Base-by-base conservation (phyloP, 257 asterid genomes). In the Ocimum tenuiflorum region DNA sequence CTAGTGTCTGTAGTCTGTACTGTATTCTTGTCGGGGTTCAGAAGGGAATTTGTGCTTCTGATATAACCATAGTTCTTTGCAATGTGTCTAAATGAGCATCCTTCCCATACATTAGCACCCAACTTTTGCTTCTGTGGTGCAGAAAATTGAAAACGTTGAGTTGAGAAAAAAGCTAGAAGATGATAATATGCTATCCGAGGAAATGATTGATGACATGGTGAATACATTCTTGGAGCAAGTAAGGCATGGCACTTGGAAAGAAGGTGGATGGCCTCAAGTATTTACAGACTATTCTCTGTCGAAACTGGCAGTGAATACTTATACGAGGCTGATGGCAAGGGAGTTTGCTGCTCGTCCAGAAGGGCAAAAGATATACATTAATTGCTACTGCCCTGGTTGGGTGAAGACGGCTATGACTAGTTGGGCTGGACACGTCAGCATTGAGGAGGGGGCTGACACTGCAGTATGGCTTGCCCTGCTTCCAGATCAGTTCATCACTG, bases 361-460 rank as follows among this genome's bases (percentile, higher is more conserved):
- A 35, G 85, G 85, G 6, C 56, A 75, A 3, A 81, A 81, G 82
- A 77, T 86, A 70, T 76, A 73, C 24, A 68, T 86, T 51, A 86
- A 79, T 20, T 73, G 80, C 77, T 86, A 81, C 77, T 86, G 94
- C 48, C 94, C 94, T 0, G 94, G 94, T 9, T 83, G 87, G 86
- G 94, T 86, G 55, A 83, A 68, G 64, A 86, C 94, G 7, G 89
- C 84, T 1, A 83, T 86, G 87, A 86, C 94, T 13, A 79, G 87
- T 2, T 86, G 94, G 94, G 81, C 84, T 0, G 94, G 94, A 0
- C 84, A 86, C 62, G 49, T 75, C 46, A 75, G 77, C 61, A 83
- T 85, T 0, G 94, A 86, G 75, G 94, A 86, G 7, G 94, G 94
- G 18, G 94, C 94, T 3, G 94, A 86, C 27, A 86, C 94, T 12